Evolutionary conservation across 2,329 filamentous ascomycete species (phyloP).

Genomic region (Xylaria polymorpha): DNA sequence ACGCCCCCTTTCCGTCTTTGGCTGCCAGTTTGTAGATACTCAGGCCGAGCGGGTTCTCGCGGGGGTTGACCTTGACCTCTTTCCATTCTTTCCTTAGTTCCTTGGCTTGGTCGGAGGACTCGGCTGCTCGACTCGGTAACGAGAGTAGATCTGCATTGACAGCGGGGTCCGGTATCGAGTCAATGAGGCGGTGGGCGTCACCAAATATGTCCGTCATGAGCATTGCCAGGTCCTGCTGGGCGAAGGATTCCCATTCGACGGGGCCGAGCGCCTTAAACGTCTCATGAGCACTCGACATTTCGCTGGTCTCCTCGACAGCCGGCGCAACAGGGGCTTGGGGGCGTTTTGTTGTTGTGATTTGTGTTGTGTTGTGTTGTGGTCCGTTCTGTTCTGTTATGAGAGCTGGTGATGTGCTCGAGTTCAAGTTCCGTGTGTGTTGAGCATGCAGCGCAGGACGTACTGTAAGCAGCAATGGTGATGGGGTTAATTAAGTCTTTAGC

Average conservation of each 20-base stretch:
- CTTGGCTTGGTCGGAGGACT: slow-evolving; percentile 62
- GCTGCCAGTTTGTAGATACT: slow-evolving; percentile 82
- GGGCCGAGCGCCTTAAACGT: slow-evolving; percentile 66
- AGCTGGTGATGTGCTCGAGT: not conserved
- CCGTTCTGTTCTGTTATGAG: not conserved
- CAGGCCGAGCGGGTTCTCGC: slow-evolving; percentile 81
- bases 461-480: not conserved
- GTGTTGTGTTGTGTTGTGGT: not conserved
- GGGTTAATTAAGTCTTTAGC: not conserved
- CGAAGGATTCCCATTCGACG: slow-evolving; percentile 58
- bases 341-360: not conserved
- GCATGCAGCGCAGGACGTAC: no score
- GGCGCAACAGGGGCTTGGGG: not conserved
- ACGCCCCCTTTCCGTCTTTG: slow-evolving; percentile 84
- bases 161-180: slow-evolving; percentile 74
- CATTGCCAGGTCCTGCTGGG: slow-evolving; percentile 60
- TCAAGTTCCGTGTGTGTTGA: not conserved
- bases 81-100: slow-evolving; percentile 88
- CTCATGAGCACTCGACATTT: slow-evolving; percentile 54
- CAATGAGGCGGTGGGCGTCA: slow-evolving; percentile 76
- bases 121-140: slow-evolving; percentile 59
- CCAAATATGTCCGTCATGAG: slow-evolving; percentile 71
- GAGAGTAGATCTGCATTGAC: slow-evolving; percentile 60
- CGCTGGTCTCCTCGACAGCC: not conserved
- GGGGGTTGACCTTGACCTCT: slow-evolving; percentile 76